Evolutionary conservation across 768 basidiomycete genomes (phyloP).

Genomic region (Leccinum incarnatum): DNA sequence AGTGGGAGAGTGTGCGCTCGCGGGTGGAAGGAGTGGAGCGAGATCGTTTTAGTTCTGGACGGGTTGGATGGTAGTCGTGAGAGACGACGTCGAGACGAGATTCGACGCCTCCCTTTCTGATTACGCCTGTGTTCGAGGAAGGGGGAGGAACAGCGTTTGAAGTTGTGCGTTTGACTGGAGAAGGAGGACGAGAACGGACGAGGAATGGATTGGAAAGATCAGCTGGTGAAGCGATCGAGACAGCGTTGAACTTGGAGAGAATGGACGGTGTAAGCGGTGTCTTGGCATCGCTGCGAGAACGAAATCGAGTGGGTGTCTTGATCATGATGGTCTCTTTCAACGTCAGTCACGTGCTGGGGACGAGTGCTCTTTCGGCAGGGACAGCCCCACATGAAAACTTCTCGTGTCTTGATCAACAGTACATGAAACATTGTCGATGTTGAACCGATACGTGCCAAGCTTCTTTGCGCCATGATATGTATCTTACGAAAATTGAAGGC

Average conservation of each 20-base stretch:
- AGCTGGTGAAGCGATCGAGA: constrained; percentile 37
- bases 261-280: constrained; percentile 49
- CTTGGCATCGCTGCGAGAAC: constrained; percentile 49
- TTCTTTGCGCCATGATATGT: too few relatives aligned
- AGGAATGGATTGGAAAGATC: constrained; percentile 67
- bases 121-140: constrained; percentile 67
- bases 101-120: constrained; percentile 75
- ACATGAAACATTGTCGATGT: too few relatives aligned
- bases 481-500: too few relatives aligned
- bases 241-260: constrained; percentile 37
- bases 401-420: too few relatives aligned
- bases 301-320: constrained; percentile 44
- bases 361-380: too few relatives aligned
- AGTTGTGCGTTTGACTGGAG: constrained; percentile 63
- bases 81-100: constrained; percentile 75
- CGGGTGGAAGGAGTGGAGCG: constrained; percentile 66
- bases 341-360: too few relatives aligned
- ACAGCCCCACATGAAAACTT: too few relatives aligned
- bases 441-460: too few relatives aligned
- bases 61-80: constrained; percentile 68
- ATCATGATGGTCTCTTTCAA: too few relatives aligned
- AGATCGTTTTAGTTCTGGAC: constrained; percentile 64
- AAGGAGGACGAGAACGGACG: constrained; percentile 51
- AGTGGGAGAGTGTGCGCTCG: constrained; percentile 35
- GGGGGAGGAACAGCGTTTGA: constrained; percentile 48